Percentiles rank a stretch among this genome's conserved stretches.
Evolutionary conservation across 352 stramenopile genomes (phyloP).

Genomic region (Pythium angustatum): DNA sequence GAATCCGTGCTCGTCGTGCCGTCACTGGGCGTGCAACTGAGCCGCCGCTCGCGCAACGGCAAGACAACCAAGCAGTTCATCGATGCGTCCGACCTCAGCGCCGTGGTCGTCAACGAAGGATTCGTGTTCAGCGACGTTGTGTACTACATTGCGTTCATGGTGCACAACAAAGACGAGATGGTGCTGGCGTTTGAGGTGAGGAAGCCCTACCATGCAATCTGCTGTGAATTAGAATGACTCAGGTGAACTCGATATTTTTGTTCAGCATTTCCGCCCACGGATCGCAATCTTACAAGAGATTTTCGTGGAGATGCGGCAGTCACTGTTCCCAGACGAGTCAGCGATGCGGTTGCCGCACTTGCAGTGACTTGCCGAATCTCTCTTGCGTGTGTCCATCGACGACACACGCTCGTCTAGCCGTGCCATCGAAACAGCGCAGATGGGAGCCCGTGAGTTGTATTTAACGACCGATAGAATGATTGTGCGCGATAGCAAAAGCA

Average conservation of each 20-base stretch:
- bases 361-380: no score
- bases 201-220: not conserved
- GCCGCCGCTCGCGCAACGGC: constrained; percentile 57
- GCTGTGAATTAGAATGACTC: not conserved
- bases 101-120: constrained; percentile 79
- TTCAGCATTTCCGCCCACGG: constrained; percentile 67
- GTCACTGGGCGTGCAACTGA: constrained; percentile 70
- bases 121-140: constrained; percentile 80
- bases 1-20: constrained; percentile 80
- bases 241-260: not conserved
- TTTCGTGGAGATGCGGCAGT: constrained; percentile 50
- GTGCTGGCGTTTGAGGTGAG: constrained; percentile 78
- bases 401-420: no score
- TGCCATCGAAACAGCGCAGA: no score
- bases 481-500: not conserved
- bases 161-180: constrained; percentile 67
- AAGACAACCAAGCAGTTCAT: constrained; percentile 43
- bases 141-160: constrained; percentile 82
- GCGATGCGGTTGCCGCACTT: constrained; percentile 51
- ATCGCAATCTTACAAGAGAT: constrained; percentile 72
- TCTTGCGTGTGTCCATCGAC: no score
- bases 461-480: constrained; percentile 16
- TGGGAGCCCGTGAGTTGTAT: constrained; percentile 5
- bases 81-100: constrained; percentile 47
- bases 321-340: constrained; percentile 56